Percentiles rank a stretch among this genome's conserved stretches.
phyloP scores from a whole-genome alignment of 1,284 basidiomycete genomes.

The Pseudomicrostroma phylloplanum region DNA sequence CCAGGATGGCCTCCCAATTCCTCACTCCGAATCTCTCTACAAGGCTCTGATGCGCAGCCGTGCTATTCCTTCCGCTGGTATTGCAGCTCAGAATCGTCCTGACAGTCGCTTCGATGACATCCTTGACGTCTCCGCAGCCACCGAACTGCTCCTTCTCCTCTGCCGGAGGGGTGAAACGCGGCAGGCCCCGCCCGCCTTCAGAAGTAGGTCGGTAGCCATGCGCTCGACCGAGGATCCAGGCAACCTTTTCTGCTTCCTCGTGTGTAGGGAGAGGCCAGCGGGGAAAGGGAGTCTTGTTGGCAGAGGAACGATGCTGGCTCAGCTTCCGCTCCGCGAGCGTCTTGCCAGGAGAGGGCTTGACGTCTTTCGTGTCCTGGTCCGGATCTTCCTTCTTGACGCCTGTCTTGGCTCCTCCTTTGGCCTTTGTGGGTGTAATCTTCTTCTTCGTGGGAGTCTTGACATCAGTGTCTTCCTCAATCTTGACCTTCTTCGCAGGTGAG shows the following conservation, averaged over 20 bases:
- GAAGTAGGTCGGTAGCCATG: constrained; percentile 36
- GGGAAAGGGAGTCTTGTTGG: constrained; percentile 29
- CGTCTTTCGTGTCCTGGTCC: not conserved
- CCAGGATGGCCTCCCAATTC: constrained; percentile 61
- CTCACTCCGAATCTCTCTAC: constrained; percentile 61
- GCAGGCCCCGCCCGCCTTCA: constrained; percentile 24
- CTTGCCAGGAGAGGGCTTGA: constrained; percentile 12
- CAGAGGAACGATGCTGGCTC: constrained; percentile 24
- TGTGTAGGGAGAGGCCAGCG: constrained; percentile 28
- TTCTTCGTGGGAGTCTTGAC: constrained; percentile 1
- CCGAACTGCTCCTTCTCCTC: constrained; percentile 25
- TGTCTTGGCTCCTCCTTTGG: not conserved
- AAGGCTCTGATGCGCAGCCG: constrained; percentile 61
- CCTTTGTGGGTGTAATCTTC: not conserved
- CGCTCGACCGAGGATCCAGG: constrained; percentile 31
- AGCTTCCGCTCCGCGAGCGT: constrained; percentile 29
- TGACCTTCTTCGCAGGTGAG: not conserved
- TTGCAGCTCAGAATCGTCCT: constrained; percentile 70
- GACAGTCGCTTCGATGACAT: constrained; percentile 64
- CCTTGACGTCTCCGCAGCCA: constrained; percentile 32
- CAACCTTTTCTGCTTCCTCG: constrained; percentile 33
- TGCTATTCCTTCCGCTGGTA: constrained; percentile 63
- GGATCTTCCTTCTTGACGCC: not conserved
- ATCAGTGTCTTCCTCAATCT: not conserved
- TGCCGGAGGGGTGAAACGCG: constrained; percentile 20